Evolutionary conservation across 2,329 filamentous ascomycete species (phyloP).

Genomic region (Colletotrichum incanum): DNA sequence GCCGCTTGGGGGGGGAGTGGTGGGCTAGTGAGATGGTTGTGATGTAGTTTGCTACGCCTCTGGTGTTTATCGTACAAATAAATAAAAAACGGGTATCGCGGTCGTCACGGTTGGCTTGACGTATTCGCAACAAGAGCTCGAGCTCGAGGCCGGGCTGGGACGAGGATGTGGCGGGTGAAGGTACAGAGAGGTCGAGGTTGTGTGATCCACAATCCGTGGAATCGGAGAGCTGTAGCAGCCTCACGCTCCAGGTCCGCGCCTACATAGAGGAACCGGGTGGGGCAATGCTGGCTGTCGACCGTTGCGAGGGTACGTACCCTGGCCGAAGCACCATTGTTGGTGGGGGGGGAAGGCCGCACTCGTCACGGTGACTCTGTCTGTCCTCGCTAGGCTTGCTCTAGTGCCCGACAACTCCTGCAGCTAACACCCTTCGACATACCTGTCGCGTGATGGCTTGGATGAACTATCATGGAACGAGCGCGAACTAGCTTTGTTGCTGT

Average conservation of each 20-base stretch:
- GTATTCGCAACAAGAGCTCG: constrained; percentile 12
- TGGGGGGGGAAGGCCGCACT: constrained; percentile 2
- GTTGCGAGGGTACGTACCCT: constrained; percentile 18
- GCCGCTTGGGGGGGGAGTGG: neutral
- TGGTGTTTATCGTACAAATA: neutral
- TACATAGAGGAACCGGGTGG: constrained; percentile 6
- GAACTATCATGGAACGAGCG: constrained; percentile 6
- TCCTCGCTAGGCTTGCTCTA: neutral
- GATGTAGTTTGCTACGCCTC: too few relatives aligned
- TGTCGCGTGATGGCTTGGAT: constrained; percentile 19
- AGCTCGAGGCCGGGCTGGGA: constrained; percentile 13
- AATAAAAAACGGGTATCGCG: neutral
- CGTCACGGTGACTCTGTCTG: neutral
- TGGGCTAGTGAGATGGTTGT: neutral
- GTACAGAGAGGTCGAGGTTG: constrained; percentile 10
- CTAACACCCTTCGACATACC: neutral
- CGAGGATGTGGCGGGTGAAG: neutral
- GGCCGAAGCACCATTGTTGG: neutral
- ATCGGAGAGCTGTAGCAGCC: constrained; percentile 27
- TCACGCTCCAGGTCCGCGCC: constrained; percentile 6
- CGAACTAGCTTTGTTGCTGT: neutral
- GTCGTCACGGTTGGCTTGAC: neutral
- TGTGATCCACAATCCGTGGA: constrained; percentile 11
- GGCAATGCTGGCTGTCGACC: neutral
- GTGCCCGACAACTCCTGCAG: constrained; percentile 20